Conservation (phyloP, 2,329 filamentous ascomycete genomes). For the Fusarium burgessii region DNA sequence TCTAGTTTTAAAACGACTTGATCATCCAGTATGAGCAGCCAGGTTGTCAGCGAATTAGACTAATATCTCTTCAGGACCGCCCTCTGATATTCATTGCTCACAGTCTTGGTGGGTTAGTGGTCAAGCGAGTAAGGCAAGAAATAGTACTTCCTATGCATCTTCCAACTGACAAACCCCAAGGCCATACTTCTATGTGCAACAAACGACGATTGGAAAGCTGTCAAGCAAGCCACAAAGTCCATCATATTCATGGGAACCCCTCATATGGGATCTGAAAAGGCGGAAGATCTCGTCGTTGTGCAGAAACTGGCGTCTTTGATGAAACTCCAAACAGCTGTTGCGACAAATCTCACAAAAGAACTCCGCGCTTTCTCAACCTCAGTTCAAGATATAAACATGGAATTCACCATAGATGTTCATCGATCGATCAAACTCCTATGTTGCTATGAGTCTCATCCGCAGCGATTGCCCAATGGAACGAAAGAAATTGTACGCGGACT, state of each 20-base stretch:
- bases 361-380: slow-evolving; percentile 34
- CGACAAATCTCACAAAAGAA: slow-evolving; percentile 38
- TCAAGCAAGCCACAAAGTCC: slow-evolving; percentile 35
- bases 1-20: slow-evolving; percentile 37
- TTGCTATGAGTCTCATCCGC: slow-evolving; percentile 39
- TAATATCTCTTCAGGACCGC: slow-evolving; percentile 16
- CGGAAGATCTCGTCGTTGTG: slow-evolving; percentile 34
- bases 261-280: slow-evolving; percentile 40
- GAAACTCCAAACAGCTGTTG: slow-evolving; percentile 27
- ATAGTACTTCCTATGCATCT: slow-evolving; percentile 23
- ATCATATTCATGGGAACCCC: slow-evolving; percentile 42
- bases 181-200: slow-evolving; percentile 36
- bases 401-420: slow-evolving; percentile 40
- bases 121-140: slow-evolving; percentile 28
- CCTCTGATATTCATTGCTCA: slow-evolving; percentile 39
- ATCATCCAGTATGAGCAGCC: slow-evolving; percentile 21
- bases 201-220: slow-evolving; percentile 33
- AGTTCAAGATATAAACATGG: slow-evolving; percentile 41
- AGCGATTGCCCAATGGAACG: slow-evolving; percentile 29
- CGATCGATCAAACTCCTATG: slow-evolving; percentile 38
- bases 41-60: neutral
- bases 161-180: slow-evolving; percentile 3
- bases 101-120: slow-evolving; percentile 36
- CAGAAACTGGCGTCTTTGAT: slow-evolving; percentile 37
- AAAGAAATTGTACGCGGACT: slow-evolving; percentile 30